These are phyloP conservation scores for Cornus kousa DNA, from an alignment of 148 eudicot genomes.

Conservation along the genomic window DNA sequence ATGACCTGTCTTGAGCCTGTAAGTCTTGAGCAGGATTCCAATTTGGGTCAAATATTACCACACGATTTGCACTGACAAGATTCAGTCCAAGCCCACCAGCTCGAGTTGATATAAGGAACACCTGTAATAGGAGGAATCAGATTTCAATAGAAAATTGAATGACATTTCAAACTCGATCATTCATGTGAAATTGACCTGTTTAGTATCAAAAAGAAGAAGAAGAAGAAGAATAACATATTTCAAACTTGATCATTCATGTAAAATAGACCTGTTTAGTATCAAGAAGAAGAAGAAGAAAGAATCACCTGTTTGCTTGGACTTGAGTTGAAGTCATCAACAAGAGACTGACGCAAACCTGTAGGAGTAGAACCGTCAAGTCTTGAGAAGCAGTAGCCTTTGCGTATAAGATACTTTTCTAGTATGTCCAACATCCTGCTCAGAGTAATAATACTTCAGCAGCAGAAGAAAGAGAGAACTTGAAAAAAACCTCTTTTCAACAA, in stretches of 20 bases:
- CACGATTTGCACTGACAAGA: conserved; percentile 90
- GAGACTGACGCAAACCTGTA: conserved; percentile 77
- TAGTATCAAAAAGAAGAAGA: neutral
- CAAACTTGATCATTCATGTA: neutral
- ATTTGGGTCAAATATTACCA: conserved; percentile 89
- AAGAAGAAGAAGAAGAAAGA: neutral
- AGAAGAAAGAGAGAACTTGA: neutral
- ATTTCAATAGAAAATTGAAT: neutral
- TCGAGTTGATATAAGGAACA: conserved; percentile 83
- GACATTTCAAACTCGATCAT: neutral
- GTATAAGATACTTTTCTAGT: conserved; percentile 81
- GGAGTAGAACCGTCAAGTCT: conserved; percentile 98
- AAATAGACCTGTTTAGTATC: neutral
- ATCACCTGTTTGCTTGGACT: conserved; percentile 96
- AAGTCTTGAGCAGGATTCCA: conserved; percentile 96
- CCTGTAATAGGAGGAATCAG: conserved; percentile 37
- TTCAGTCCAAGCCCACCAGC: conserved; percentile 96
- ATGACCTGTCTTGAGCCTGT: conserved; percentile 96
- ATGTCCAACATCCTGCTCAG: conserved; percentile 86
- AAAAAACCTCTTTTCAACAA: neutral
- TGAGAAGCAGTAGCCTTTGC: conserved; percentile 86
- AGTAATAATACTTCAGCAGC: conserved; percentile 13
- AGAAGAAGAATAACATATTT: neutral
- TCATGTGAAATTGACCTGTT: neutral
- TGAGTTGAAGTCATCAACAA: conserved; percentile 92